Evolutionary conservation across 257 asterid species (phyloP).

Genomic region (Solanum arcanum): DNA sequence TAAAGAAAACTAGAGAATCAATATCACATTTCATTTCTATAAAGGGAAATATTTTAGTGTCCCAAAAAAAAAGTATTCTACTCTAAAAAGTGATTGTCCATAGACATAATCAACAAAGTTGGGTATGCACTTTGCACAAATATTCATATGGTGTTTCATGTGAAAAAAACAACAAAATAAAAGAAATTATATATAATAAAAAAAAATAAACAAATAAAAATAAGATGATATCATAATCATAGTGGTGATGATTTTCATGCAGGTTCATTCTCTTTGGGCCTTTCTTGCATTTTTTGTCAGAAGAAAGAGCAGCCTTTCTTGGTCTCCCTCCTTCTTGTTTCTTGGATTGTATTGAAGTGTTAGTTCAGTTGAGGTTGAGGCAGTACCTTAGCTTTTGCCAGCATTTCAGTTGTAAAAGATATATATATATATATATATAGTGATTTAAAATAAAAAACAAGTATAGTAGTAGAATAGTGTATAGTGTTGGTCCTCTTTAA

Average conservation of each 20-base stretch:
- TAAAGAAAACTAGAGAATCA: constrained; percentile 3
- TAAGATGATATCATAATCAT: constrained; percentile 47
- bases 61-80: constrained; percentile 8
- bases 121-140: constrained; percentile 24
- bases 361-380: constrained; percentile 30
- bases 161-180: constrained; percentile 5
- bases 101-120: constrained; percentile 5
- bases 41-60: constrained; percentile 15
- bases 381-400: constrained; percentile 8
- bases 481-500: neutral
- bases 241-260: constrained; percentile 71
- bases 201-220: constrained; percentile 4
- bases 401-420: constrained; percentile 6
- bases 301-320: constrained; percentile 43
- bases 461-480: neutral
- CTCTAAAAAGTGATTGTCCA: constrained; percentile 18
- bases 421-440: neutral
- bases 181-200: constrained; percentile 11
- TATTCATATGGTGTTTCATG: constrained; percentile 18
- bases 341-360: constrained; percentile 25
- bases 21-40: constrained; percentile 17
- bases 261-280: constrained; percentile 24
- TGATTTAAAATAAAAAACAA: neutral
- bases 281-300: constrained; percentile 28
- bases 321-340: constrained; percentile 10